Evolutionary conservation across 2,329 filamentous ascomycete species (phyloP), one percentile per base, ranked within the genome.

Genomic region (Tolypocladium capitatum): DNA sequence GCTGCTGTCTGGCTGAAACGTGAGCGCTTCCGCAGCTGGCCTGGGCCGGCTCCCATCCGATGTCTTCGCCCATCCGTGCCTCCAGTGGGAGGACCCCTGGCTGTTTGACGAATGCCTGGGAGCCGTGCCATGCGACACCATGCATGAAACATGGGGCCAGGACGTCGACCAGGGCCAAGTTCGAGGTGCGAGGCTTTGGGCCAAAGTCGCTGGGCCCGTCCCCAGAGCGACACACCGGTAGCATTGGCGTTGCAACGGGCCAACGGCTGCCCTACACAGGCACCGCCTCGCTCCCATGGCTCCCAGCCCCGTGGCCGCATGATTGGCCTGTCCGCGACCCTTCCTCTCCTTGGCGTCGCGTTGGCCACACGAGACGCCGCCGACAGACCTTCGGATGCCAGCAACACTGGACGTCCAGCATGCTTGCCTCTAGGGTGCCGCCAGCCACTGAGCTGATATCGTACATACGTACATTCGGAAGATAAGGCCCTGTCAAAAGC

Each of bases 51-150:
- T 38, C 35, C 35, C 35, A 20, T 38, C 36, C 18, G 27, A 45
- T 28, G 43, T 33, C 35, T 32, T 32, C 24, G 42, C 30, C 42
- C 13, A 34, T 44, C 38, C 38, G 38, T 28, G 38, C 24, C 38
- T 42, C 38, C 24, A 30, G 24, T 18, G 24, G 31, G 5, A 34
- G 30, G 16, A n/a, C 44, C 44, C 43, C 31, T 35, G 46, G 27
- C 21, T 40, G 35, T 47, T 51, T 51, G 49, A 51, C 45, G 21
- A 49, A 38, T 51, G 48, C 45, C 42, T 40, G 46, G 35, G 42
- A 27, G 21, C 38, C 31, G 28, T 36, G 40, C 41, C 44, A 35
- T 48, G 47, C 45, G 43, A 48, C 46, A 34, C 46, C 16, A 28
- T 40, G 33, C 34, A 38, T 50, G 48, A 50, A 52, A 52, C 48